phyloP scores from a whole-genome alignment of 305 asterid genomes.

The Fraxinus greggii region DNA sequence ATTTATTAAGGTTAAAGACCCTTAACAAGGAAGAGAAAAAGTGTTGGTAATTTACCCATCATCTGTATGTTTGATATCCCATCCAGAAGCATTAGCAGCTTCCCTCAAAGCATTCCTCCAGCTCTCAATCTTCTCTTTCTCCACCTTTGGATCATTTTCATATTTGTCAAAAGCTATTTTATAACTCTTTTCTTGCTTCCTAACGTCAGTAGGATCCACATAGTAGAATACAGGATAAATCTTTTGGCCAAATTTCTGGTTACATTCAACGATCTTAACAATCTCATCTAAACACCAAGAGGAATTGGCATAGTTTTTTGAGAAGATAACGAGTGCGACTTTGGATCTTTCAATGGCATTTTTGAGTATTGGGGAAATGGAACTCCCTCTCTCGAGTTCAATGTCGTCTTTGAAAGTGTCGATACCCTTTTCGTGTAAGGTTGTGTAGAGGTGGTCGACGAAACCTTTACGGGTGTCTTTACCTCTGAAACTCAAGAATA shows the following conservation, averaged over 20 bases:
- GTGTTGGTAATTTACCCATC: constrained; percentile 14
- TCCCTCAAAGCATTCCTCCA: constrained; percentile 18
- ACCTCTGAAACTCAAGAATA: constrained; percentile 6
- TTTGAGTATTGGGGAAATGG: neutral
- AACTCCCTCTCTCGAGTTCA: constrained; percentile 1
- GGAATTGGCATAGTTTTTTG: constrained; percentile 21
- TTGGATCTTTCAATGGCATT: constrained; percentile 7
- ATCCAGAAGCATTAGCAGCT: constrained; percentile 19
- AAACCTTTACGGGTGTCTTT: constrained; percentile 12
- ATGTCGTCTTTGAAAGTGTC: constrained; percentile 8
- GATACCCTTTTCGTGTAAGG: constrained; percentile 10
- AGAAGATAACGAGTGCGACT: constrained; percentile 14
- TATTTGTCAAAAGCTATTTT: constrained; percentile 6
- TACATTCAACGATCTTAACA: neutral
- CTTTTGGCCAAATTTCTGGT: neutral
- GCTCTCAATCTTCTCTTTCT: neutral
- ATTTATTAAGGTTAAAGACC: too few species aligned
- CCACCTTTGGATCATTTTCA: neutral
- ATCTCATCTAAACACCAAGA: constrained; percentile 16
- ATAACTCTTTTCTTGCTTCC: constrained; percentile 12
- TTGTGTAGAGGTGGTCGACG: constrained; percentile 9
- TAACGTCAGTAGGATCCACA: constrained; percentile 16
- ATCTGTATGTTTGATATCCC: constrained; percentile 16
- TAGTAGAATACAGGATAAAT: constrained; percentile 15
- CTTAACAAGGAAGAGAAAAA: too few species aligned